phyloP scores from a whole-genome alignment of 1,284 basidiomycete species.

The Xanthoconium separans region DNA sequence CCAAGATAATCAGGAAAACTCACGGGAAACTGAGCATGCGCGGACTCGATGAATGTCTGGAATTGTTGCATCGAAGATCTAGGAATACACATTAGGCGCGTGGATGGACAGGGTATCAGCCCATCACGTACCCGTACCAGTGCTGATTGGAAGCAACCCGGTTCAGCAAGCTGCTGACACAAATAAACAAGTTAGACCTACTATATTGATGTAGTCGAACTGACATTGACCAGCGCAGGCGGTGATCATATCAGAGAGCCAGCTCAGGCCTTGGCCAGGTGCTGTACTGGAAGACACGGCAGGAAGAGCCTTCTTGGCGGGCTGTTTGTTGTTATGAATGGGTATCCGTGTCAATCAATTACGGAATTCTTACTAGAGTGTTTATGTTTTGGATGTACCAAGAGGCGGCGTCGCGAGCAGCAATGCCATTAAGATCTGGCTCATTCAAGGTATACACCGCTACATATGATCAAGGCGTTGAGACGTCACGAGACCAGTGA shows the following conservation, averaged over 20 bases:
- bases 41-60: slow-evolving; percentile 26
- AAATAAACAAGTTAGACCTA: background rate
- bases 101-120: background rate
- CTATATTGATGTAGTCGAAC: slow-evolving; percentile 35
- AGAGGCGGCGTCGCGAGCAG: slow-evolving; percentile 30
- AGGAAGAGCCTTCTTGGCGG: slow-evolving; percentile 36
- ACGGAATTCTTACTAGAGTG: slow-evolving; percentile 28
- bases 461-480: slow-evolving; percentile 2
- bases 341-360: no score
- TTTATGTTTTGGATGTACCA: slow-evolving; percentile 40
- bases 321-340: slow-evolving; percentile 15
- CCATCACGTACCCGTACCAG: slow-evolving; percentile 33
- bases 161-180: background rate
- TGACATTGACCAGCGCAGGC: slow-evolving; percentile 32
- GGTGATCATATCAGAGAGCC: slow-evolving; percentile 35
- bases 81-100: background rate
- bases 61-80: slow-evolving; percentile 29
- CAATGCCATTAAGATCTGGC: slow-evolving; percentile 32
- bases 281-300: slow-evolving; percentile 31
- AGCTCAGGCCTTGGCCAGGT: slow-evolving; percentile 32
- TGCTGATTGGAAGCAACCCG: slow-evolving; percentile 19
- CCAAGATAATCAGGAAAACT: background rate
- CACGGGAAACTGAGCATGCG: slow-evolving; percentile 32
- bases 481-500: background rate
- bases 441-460: slow-evolving; percentile 40